These are phyloP conservation scores for Carex littledalei DNA, from an alignment of 176 grass and related monocot species.

Conservation along the genomic window DNA sequence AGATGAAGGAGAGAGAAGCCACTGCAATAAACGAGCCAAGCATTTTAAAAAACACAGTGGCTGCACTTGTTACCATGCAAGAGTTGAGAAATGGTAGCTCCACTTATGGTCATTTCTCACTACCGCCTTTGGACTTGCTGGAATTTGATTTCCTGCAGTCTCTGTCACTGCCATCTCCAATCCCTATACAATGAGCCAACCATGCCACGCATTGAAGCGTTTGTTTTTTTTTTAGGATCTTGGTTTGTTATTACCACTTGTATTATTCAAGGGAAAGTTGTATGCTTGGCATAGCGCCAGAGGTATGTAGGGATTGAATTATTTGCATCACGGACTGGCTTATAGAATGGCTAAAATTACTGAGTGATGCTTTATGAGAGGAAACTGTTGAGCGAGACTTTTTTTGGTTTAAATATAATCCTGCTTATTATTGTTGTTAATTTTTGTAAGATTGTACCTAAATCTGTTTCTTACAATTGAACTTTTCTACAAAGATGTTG, in stretches of 20 bases:
- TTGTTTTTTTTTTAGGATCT: background rate
- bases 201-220: background rate
- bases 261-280: background rate
- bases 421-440: background rate
- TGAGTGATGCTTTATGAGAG: background rate
- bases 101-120: constrained; percentile 52
- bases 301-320: background rate
- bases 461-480: background rate
- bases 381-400: background rate
- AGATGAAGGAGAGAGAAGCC: background rate
- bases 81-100: constrained; percentile 64
- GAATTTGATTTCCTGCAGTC: constrained; percentile 34
- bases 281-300: background rate
- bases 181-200: constrained; percentile 30
- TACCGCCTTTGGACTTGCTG: constrained; percentile 39
- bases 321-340: background rate
- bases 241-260: background rate
- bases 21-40: constrained; percentile 12
- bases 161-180: constrained; percentile 33
- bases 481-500: background rate
- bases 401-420: background rate
- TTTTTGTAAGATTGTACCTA: background rate
- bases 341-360: background rate
- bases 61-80: constrained; percentile 50
- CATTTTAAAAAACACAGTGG: constrained; percentile 63